Conservation (phyloP, 768 basidiomycete species). For the Gymnopilus junonius region DNA sequence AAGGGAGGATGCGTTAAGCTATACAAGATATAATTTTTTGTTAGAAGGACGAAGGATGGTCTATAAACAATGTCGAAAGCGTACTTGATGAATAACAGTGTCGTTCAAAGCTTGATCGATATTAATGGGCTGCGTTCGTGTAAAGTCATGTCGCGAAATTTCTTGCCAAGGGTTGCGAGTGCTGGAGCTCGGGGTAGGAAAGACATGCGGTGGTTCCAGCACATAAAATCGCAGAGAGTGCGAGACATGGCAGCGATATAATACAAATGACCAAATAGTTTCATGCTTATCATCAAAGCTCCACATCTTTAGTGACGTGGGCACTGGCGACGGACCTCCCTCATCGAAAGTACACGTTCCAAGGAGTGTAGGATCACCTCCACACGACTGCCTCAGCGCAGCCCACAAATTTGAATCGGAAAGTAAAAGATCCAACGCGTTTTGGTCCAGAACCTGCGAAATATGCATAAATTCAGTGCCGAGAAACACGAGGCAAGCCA, state of each 20-base stretch:
- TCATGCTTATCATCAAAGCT: constrained; percentile 1
- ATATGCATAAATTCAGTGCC: neutral
- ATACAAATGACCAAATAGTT: constrained; percentile 19
- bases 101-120: constrained; percentile 36
- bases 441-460: constrained; percentile 1
- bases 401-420: constrained; percentile 27
- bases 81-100: constrained; percentile 46
- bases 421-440: constrained; percentile 7
- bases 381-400: constrained; percentile 27
- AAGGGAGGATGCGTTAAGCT: constrained; percentile 51
- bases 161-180: constrained; percentile 25
- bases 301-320: constrained; percentile 18
- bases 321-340: constrained; percentile 11
- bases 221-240: constrained; percentile 69
- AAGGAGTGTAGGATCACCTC: constrained; percentile 38
- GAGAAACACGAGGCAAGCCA: neutral
- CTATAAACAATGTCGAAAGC: neutral
- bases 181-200: constrained; percentile 10
- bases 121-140: constrained; percentile 23
- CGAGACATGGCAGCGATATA: constrained; percentile 21
- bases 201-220: constrained; percentile 38
- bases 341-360: constrained; percentile 34
- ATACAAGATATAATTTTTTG: neutral
- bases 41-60: neutral
- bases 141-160: constrained; percentile 44